Base-by-base conservation (phyloP, 2,329 filamentous ascomycete genomes). In the Exophiala mesophila region DNA sequence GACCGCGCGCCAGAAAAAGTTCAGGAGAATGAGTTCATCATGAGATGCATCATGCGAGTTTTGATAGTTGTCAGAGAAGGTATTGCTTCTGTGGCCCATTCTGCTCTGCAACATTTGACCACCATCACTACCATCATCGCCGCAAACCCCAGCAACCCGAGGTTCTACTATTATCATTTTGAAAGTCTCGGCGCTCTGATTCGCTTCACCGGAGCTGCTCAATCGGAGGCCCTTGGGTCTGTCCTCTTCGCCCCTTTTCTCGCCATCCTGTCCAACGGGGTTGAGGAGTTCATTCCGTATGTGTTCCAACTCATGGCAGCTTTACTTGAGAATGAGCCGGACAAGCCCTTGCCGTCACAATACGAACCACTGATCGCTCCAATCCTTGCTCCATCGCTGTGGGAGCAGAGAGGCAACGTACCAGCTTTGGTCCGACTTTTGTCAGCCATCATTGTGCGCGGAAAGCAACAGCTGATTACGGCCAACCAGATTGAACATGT, bases 161-260 rank as follows among this genome's bases (percentile, higher is more conserved):
- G 88, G 9, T 98, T 98, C 69, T 96, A 96, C 68, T 98, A 98
- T 71, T 98, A 90, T 65, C 88, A 95, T 62, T 98, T 98, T 51
- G 92, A 98, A 69, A 86, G 88, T 3, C 71, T 98, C 33, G 92
- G 92, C 23, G 90, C 92, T 12, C 74, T 98, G 35, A 85, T 97
- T 42, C 80, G 82, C 61, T 79, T 51, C 47, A 70, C 71, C 67
- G 87, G 76, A 73, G 82, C 74, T 67, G 86, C 73, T 60, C 83
- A 69, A 48, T 72, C 74, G 3, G 78, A 86, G 52, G 79, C 85
- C 7, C 75, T 79, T 19, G 80, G 96, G 59, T 75, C 82, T 47
- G 80, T 81, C 44, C 73, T 98, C 2, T 96, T 92, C 72, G 73
- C 80, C 40, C 85, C 89, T 1, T 92, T 97, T 61, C 82, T 87